Evolutionary conservation across 306 rosid species (phyloP).

Genomic region (Senna tora): DNA sequence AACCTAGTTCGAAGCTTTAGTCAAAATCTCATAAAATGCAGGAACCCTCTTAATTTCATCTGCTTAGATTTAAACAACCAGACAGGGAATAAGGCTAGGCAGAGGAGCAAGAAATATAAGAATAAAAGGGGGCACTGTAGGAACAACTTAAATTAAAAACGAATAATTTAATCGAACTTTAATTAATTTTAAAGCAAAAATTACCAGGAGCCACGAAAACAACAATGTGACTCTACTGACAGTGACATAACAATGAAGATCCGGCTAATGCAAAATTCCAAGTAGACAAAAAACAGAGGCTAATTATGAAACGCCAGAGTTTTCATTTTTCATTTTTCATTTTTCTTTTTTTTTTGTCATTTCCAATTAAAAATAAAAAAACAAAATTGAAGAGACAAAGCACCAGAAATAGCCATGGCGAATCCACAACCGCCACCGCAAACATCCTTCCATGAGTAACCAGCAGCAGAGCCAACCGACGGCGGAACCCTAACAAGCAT

Average conservation of each 20-base stretch:
- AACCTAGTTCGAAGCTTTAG: slow-evolving; percentile 7
- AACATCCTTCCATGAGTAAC: slow-evolving; percentile 64
- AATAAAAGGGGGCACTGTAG: neutral
- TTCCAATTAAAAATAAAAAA: neutral
- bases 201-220: neutral
- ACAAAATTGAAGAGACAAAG: slow-evolving; percentile 3
- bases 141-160: neutral
- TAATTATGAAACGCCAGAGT: slow-evolving; percentile 5
- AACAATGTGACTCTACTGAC: neutral
- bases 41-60: slow-evolving; percentile 14
- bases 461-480: slow-evolving; percentile 16
- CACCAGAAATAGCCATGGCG: slow-evolving; percentile 88
- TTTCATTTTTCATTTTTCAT: too few relatives aligned
- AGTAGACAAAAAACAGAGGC: slow-evolving; percentile 34
- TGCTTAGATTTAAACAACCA: slow-evolving; percentile 9
- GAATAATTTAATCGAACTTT: neutral
- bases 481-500: slow-evolving; percentile 53
- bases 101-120: neutral
- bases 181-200: neutral
- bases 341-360: too few relatives aligned
- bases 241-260: neutral
- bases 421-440: slow-evolving; percentile 97
- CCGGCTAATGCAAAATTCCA: neutral
- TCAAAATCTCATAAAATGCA: neutral
- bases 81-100: neutral